Base-by-base conservation (phyloP, 331 rosid species). In the Malus hybrid region DNA sequence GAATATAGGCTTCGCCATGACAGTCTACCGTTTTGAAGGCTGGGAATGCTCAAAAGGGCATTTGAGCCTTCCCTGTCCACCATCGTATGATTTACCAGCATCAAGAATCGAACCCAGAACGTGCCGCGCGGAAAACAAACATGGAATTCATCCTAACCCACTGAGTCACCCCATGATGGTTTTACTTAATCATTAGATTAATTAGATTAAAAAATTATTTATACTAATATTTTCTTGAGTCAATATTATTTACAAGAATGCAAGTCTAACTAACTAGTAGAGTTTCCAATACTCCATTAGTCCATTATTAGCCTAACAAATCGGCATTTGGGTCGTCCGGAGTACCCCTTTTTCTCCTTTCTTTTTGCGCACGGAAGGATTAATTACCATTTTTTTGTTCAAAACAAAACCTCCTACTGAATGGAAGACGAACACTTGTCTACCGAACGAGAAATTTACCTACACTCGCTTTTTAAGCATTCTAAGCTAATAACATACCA, bases 321-420 rank as follows among this genome's bases (percentile, higher is more conserved):
- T 9, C 50, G 52, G 32, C 46, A 18, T 70, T 31, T 10, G 9
- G 34, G 24, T 16, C 9, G n/a, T 70, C 46, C 2, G 31, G 32
- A 56, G 36, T 69, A 77, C 70, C 36, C 24, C 15, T 68, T 55
- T 69, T 56, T 36, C 61, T 4, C 69, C 11, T 6, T 60, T 31
- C 54, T n/a, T 57, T 20, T 56, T 57, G 27, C 80, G 74, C 85
- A 78, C 73, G 70, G 85, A 78, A 78, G 66, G 66, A 27, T 61
- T 0, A 61, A 36, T 39, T 16, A 11, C 36, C 10, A 7, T 3
- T 42, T 36, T 19, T 68, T 22, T 2, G 14, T 39, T 5, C 6
- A 22, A 24, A 44, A 68, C 14, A 68, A 14, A 7, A 5, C 4
- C 46, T 39, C 46, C 46, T 9, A 9, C 12, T 39, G 12, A 39